phyloP scores from a whole-genome alignment of 1,139 yeast genomes.

The Arxiozyma slooffiae region DNA sequence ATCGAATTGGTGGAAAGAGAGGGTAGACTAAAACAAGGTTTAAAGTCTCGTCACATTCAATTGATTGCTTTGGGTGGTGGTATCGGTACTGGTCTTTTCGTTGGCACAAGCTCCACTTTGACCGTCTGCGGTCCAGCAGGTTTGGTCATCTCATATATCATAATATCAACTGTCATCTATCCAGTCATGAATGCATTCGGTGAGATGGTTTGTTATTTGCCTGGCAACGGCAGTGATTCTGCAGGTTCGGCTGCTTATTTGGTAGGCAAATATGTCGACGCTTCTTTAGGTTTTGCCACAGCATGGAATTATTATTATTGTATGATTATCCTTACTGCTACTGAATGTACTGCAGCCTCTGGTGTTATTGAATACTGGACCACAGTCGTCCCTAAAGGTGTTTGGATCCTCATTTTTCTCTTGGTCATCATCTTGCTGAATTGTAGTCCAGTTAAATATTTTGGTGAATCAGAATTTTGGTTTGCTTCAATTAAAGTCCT shows the following conservation, averaged over 20 bases:
- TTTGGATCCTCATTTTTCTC: slow-evolving; percentile 43
- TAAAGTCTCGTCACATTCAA: slow-evolving; percentile 56
- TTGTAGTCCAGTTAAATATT: slow-evolving; percentile 40
- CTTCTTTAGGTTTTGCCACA: slow-evolving; percentile 63
- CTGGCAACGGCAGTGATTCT: slow-evolving; percentile 39
- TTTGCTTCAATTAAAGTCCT: slow-evolving; percentile 52
- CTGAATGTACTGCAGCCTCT: slow-evolving; percentile 73
- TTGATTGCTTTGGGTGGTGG: slow-evolving; percentile 83
- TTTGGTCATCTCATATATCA: slow-evolving; percentile 35
- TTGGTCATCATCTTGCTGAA: slow-evolving; percentile 36
- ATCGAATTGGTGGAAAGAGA: background rate
- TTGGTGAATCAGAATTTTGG: slow-evolving; percentile 43
- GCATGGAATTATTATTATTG: slow-evolving; percentile 61
- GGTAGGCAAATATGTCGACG: slow-evolving; percentile 42
- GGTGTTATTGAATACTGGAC: slow-evolving; percentile 50
- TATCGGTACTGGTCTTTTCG: slow-evolving; percentile 59
- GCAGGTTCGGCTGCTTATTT: slow-evolving; percentile 26
- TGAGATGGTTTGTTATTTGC: slow-evolving; percentile 72
- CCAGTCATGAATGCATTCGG: slow-evolving; percentile 61
- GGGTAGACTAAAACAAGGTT: slow-evolving; percentile 35
- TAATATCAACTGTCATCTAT: slow-evolving; percentile 40
- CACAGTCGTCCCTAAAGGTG: slow-evolving; percentile 34
- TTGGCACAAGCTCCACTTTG: slow-evolving; percentile 57
- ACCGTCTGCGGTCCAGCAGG: slow-evolving; percentile 62
- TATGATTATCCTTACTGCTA: slow-evolving; percentile 47